Evolutionary conservation across 129 eudicot genomes (phyloP), one percentile per base, ranked within the genome.

Genomic region (Lactuca sativa): DNA sequence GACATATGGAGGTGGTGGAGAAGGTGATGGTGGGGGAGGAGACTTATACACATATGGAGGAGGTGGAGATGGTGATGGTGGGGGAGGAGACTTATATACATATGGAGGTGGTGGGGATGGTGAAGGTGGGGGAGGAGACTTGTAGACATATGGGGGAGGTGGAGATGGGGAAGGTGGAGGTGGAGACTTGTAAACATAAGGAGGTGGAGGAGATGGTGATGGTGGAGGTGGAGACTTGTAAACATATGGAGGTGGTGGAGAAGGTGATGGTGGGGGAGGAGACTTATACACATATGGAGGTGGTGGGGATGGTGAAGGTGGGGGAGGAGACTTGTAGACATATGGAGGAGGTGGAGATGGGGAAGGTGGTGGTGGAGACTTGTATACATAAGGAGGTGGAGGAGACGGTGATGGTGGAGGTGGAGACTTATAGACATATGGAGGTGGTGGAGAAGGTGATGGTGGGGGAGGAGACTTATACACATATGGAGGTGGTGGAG

Each of bases 401-500:
- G 77, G 77, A 0, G 77, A 74, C 5, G 79, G 67, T 1, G 73
- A 57, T 4, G 79, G 79, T 0, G 79, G 80, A 1, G 80, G 80
- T 0, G 80, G 80, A 3, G 80, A 75, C 67, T 75, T 75, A 25
- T 75, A 75, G 0, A 59, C 30, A 0, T 75, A 75, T 0, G 80
- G 80, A 0, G 80, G 80, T 5, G 80, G 80, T 5, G 80, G 74
- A 0, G 80, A 75, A 6, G 80, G 74, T 4, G 74, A 67, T 4
- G 80, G 74, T 3, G 80, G 74, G 0, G 79, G 79, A 0, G 79
- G 79, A 1, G 74, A 75, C 43, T 58, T 75, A 0, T 75, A 75
- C 0, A 75, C 21, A 1, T 75, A 75, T 0, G 80, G 80, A 1
- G 79, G 79, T 3, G 80, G 80, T 2, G 80, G 74, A 0, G 80